A percentile compares a stretch with the other conserved stretches of the same genome.
Evolutionary conservation across 23 red algal genomes (phyloP).

Genomic region (Gracilaria vermiculophylla): DNA sequence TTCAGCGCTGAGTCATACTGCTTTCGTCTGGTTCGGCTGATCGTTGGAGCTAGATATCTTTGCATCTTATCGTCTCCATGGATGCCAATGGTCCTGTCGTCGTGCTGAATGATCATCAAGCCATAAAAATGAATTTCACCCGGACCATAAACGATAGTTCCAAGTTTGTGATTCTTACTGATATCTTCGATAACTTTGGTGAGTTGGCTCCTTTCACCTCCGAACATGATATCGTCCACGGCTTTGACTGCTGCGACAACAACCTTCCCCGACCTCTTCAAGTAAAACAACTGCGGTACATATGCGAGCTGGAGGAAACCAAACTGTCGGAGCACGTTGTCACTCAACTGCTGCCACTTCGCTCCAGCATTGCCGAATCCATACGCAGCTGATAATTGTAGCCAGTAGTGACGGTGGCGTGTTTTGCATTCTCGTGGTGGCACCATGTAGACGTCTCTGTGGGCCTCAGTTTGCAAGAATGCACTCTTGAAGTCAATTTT

Average conservation of each 20-base stretch:
- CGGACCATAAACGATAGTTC: slow-evolving; percentile 35
- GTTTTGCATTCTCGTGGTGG: slow-evolving; percentile 35
- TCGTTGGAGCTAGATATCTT: too few species aligned
- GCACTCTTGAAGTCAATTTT: slow-evolving; percentile 47
- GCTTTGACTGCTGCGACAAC: neutral
- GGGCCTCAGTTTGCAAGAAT: slow-evolving; percentile 27
- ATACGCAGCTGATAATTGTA: slow-evolving; percentile 47
- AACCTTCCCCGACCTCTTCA: neutral
- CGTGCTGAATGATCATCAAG: neutral
- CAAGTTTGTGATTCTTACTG: neutral
- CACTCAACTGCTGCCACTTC: slow-evolving; percentile 34
- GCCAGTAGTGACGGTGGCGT: neutral
- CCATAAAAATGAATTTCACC: slow-evolving; percentile 6
- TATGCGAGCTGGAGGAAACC: slow-evolving; percentile 14
- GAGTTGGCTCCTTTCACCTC: neutral
- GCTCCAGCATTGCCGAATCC: slow-evolving; percentile 46
- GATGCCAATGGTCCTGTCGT: neutral
- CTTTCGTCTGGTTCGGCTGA: too few species aligned
- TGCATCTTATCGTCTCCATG: neutral
- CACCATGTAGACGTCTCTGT: slow-evolving; percentile 27
- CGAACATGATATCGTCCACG: slow-evolving; percentile 50
- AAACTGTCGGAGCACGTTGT: neutral
- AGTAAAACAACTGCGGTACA: slow-evolving; percentile 54
- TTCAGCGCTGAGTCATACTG: too few species aligned
- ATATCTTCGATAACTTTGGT: neutral